A percentile compares a stretch with the other conserved stretches of the same genome.
phyloP scores from a whole-genome alignment of 371 early-diverging fungal genomes.

The Capillidium heterosporum region DNA sequence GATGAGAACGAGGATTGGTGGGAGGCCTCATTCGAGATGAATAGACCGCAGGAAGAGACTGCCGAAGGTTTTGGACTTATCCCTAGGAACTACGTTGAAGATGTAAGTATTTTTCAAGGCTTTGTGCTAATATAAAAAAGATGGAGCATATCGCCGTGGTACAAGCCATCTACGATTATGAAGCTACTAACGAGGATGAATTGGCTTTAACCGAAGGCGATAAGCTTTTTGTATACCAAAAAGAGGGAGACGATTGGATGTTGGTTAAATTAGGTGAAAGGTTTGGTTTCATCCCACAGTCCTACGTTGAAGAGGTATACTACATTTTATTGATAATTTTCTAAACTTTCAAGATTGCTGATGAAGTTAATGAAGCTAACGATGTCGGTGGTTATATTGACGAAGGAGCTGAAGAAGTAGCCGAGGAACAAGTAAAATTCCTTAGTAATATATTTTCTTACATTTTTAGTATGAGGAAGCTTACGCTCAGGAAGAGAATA shows the following conservation, averaged over 20 bases:
- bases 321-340: too few relatives aligned
- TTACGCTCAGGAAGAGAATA: too few relatives aligned
- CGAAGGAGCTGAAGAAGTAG: too few relatives aligned
- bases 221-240: conserved; percentile 41
- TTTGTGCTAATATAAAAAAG: conserved; percentile 5
- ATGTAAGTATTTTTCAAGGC: conserved; percentile 21
- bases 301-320: conserved; percentile 48
- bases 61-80: conserved; percentile 35
- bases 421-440: too few relatives aligned
- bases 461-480: too few relatives aligned
- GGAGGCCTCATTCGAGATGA: conserved; percentile 40
- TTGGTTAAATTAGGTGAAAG: conserved; percentile 31
- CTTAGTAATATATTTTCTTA: too few relatives aligned
- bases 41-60: conserved; percentile 14
- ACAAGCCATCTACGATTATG: conserved; percentile 59
- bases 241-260: conserved; percentile 66
- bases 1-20: conserved; percentile 66
- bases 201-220: conserved; percentile 56
- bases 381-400: too few relatives aligned
- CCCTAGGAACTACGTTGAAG: conserved; percentile 55
- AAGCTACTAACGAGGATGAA: conserved; percentile 58
- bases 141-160: conserved; percentile 15
- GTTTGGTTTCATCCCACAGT: conserved; percentile 54
- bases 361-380: too few relatives aligned
- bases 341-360: too few relatives aligned